A percentile compares a stretch with the other conserved stretches of the same genome.
Conservation (phyloP, 805 yeast species). For the Brettanomyces bruxellensis region DNA sequence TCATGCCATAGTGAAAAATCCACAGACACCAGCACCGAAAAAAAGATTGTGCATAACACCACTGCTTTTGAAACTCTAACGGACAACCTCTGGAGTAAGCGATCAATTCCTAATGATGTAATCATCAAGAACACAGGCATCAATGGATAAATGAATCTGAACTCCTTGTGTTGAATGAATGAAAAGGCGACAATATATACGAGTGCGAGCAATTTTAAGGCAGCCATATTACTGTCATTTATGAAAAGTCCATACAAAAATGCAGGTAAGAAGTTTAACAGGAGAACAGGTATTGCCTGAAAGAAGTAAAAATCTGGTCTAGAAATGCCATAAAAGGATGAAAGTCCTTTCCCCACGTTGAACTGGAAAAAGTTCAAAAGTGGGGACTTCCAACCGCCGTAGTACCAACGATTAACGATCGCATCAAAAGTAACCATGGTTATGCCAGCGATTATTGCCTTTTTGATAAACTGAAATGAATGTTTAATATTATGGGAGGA, state of each 20-base stretch:
- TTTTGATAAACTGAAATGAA: background rate
- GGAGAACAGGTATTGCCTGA: conserved; percentile 75
- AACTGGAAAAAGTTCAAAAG: conserved; percentile 62
- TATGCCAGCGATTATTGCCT: conserved; percentile 4
- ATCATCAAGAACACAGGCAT: conserved; percentile 62
- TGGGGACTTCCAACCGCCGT: conserved; percentile 51
- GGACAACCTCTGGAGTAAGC: conserved; percentile 5
- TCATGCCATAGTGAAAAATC: conserved; percentile 65
- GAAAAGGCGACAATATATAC: conserved; percentile 53
- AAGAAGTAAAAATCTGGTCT: conserved; percentile 77
- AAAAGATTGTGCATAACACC: conserved; percentile 3
- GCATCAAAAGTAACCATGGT: conserved; percentile 29
- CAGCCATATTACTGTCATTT: conserved; percentile 7
- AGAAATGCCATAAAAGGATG: conserved; percentile 77
- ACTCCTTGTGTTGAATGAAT: conserved; percentile 74
- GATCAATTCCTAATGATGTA: conserved; percentile 32
- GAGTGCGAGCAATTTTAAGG: conserved; percentile 19
- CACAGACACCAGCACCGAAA: conserved; percentile 11
- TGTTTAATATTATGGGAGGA: background rate
- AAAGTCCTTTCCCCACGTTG: conserved; percentile 63
- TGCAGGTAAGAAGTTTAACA: conserved; percentile 60
- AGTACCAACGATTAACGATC: conserved; percentile 51
- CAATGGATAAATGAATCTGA: conserved; percentile 79
- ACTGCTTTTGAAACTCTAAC: conserved; percentile 4
- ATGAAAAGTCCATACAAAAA: conserved; percentile 34